Evolutionary conservation across 257 asterid genomes (phyloP), one percentile per base, ranked within the genome.

Genomic region (Gardenia jasminoides): DNA sequence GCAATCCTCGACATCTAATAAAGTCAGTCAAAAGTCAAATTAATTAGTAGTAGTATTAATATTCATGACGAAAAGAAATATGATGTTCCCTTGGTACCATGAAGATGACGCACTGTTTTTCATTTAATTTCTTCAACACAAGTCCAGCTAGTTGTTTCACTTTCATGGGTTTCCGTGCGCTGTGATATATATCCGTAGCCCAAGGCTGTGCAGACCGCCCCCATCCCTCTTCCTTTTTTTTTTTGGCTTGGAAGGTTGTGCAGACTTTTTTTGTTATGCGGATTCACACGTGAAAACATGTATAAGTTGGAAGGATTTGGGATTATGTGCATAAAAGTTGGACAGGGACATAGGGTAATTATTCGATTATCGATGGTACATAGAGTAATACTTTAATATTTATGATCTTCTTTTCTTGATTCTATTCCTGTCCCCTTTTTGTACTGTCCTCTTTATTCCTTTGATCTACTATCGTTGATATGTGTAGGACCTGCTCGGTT

Each of bases 241-340:
- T 36, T 36, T 36, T 36, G 2, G 41, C 41, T 36, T 36, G 41
- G 4, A 36, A 36, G 4, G 41, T 36, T 5, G 26, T 61, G 67
- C 11, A 61, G 31, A 61, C n/a, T n/a, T n/a, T n/a, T n/a, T 15
- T 61, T 61, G 67, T 3, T 20, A 36, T 1, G 22, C 61, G 4
- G 59, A 61, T 75, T 75, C 79, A 62, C 79, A 76, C 62, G 62
- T 76, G 79, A 76, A 62, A 62, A 16, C 59, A 6, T 26, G 41
- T 28, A 44, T 72, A 8, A 39, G 17, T 30, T 19, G 4, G 1
- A 64, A 28, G 41, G 24, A 12, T 64, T 11, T 11, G 28, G 6
- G 68, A 64, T 11, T 12, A 64, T 28, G 41, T 10, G 10, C 68
- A 28, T 2, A 64, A 56, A 64, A 64, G 68, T 64, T 28, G 68